Evolutionary conservation across 352 stramenopile species (phyloP).

Genomic region (Stramenopiles sp.): DNA sequence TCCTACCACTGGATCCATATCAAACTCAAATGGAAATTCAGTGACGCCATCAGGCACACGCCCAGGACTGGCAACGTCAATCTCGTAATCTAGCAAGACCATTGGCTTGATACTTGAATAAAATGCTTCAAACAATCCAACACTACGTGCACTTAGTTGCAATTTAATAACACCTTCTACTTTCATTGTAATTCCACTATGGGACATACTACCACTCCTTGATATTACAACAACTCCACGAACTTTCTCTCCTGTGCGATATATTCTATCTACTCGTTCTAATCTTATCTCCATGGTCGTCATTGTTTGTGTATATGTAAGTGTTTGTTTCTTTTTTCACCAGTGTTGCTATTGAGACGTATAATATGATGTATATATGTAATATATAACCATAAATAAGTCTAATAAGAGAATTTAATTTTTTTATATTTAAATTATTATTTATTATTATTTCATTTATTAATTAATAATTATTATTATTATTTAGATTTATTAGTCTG

Average conservation of each 20-base stretch:
- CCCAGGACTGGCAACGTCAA: constrained; percentile 9
- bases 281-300: neutral
- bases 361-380: too few species aligned
- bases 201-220: constrained; percentile 50
- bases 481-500: too few species aligned
- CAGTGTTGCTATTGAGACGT: too few species aligned
- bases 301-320: too few species aligned
- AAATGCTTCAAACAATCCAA: constrained; percentile 52
- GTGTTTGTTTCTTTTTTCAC: too few species aligned
- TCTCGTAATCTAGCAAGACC: constrained; percentile 39
- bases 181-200: constrained; percentile 51
- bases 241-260: constrained; percentile 18
- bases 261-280: neutral
- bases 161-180: constrained; percentile 50
- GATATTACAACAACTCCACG: constrained; percentile 55
- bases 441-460: too few species aligned
- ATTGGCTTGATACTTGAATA: constrained; percentile 45
- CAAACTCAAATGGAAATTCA: constrained; percentile 68
- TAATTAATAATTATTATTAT: too few species aligned
- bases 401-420: too few species aligned
- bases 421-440: too few species aligned
- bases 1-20: constrained; percentile 35
- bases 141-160: constrained; percentile 48
- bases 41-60: constrained; percentile 16
- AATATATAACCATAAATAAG: too few species aligned